Base-by-base conservation (phyloP, 768 basidiomycete genomes). In the Fomitopsis serialis region DNA sequence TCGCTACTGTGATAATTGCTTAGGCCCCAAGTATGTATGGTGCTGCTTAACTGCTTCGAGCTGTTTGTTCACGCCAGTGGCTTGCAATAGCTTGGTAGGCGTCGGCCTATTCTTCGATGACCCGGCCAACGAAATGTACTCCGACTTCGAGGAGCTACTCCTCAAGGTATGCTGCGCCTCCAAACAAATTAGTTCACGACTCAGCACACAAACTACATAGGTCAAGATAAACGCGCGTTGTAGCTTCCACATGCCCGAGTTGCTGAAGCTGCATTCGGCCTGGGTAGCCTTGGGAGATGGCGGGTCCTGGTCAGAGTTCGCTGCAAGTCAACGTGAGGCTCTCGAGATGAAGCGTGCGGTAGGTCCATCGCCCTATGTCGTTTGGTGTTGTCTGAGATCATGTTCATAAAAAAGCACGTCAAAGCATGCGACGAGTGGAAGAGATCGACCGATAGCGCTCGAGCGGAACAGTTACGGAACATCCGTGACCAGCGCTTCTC, bases 1-100 rank as follows among this genome's bases (percentile, higher is more conserved):
- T 15, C 54, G 60, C 4, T 61, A 58, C 29, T 61, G 60, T 45
- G 44, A 35, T 11, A 3, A 34, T 0, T 61, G 60, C 47, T 48
- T 53, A 35, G 22, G 42, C 1, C 6, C 3, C 1, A 37, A 44
- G 54, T 53, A 12, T 15, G 29, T 52, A 22, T 13, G 22, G 23
- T 45, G 8, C 19, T 50, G 19, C 12, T 17, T 50, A 21, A 12
- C 19, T 40, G 13, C 49, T 32, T 32, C 29, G 11, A 11, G 11
- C 6, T 5, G 29, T 32, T 13, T 22, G 24, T 22, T 15, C 6
- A 22, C 5, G 35, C 10, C 17, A 17, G 8, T 49, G 21, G 23
- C 25, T 37, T 5, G 11, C 7, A 3, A n/a, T 19, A 48, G 10
- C 8, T 4, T 15, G 12, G 32, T 17, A 4, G 22, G 45, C n/a